Percentiles rank a stretch among this genome's conserved stretches.
Evolutionary conservation across 129 eudicot species (phyloP).

Genomic region (Lonicera japonica): DNA sequence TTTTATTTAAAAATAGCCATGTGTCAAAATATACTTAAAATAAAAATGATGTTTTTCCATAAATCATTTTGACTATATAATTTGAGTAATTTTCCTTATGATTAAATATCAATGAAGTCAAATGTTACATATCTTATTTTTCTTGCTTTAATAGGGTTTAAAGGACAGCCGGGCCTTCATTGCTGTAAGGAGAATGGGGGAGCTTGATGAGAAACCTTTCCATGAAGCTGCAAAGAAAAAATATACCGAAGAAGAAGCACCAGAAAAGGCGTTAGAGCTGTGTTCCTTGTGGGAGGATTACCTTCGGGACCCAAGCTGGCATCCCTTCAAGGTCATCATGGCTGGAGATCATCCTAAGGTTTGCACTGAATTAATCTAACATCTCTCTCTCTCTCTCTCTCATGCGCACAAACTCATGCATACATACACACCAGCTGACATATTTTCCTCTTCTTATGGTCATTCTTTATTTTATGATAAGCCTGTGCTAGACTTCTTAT

Average conservation of each 20-base stretch:
- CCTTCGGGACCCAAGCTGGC: conserved; percentile 76
- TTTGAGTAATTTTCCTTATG: too few relatives aligned
- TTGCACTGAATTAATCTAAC: not conserved
- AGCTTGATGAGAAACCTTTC: conserved; percentile 51
- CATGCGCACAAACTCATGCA: too few relatives aligned
- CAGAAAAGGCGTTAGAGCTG: conserved; percentile 40
- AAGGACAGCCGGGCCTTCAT: conserved; percentile 20
- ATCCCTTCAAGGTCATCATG: conserved; percentile 62
- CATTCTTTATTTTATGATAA: too few relatives aligned
- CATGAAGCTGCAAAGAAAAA: conserved; percentile 37
- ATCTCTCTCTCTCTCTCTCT: conserved; percentile 2
- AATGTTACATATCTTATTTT: not conserved
- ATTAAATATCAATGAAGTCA: too few relatives aligned
- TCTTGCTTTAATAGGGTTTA: conserved; percentile 32
- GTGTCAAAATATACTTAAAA: too few relatives aligned
- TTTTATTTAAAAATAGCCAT: too few relatives aligned
- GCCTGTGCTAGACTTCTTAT: not conserved
- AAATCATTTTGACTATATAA: too few relatives aligned
- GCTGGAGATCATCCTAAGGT: conserved; percentile 22
- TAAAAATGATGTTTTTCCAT: too few relatives aligned
- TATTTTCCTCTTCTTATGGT: not conserved
- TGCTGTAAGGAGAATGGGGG: conserved; percentile 74
- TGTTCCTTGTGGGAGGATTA: conserved; percentile 45
- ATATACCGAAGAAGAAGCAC: conserved; percentile 36
- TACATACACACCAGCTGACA: not conserved